Base-by-base conservation (phyloP, 1,284 basidiomycete species). In the Phlebopus sp. region DNA sequence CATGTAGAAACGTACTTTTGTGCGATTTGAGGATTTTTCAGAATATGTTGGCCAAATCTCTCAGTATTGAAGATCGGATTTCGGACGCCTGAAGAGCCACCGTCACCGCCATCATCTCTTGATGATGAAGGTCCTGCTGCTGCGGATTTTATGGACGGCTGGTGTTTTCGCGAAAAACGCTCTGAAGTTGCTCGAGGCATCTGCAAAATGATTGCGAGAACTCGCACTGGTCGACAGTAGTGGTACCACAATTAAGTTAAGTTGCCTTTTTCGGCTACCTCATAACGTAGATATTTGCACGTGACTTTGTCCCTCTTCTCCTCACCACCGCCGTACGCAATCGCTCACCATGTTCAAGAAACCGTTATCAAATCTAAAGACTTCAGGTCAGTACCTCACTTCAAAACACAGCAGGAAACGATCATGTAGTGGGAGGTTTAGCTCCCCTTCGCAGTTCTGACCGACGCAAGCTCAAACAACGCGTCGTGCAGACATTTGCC, bases 1-100 rank as follows among this genome's bases (percentile, higher is more conserved):
- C 30, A n/a, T 29, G 43, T 23, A 37, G 2, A 25, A 43, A 56
- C 86, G 62, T 64, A 93, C 90, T 81, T 85, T 74, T 94, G 89
- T 10, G 90, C 92, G 30, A 91, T 90, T 53, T 87, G 77, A 11
- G 92, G 90, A 68, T 96, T 98, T 69, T 97, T 98, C 49, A 99
- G 77, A 57, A 98, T 98, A 72, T 99, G 96, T 67, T 99, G 95
- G 27, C 95, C 95, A 59, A 97, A 97, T 54, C 89, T 78, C 59
- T 92, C 90, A 5, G 92, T 96, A 62, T 97, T 95, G 76, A 95
- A 95, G 54, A 94, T 82, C 3, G 92, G 92, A 65, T 93, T 93
- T 35, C 79, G 76, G 55, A 76, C 75, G 18, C 73, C 71, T 2
- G 71, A 69, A 1, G 79, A 74, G 6, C 68, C 63, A 2, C 68